Percentiles rank a stretch among this genome's conserved stretches.
Evolutionary conservation across 352 stramenopile species (phyloP).

Genomic region (Phytophthora fragariaefolia): DNA sequence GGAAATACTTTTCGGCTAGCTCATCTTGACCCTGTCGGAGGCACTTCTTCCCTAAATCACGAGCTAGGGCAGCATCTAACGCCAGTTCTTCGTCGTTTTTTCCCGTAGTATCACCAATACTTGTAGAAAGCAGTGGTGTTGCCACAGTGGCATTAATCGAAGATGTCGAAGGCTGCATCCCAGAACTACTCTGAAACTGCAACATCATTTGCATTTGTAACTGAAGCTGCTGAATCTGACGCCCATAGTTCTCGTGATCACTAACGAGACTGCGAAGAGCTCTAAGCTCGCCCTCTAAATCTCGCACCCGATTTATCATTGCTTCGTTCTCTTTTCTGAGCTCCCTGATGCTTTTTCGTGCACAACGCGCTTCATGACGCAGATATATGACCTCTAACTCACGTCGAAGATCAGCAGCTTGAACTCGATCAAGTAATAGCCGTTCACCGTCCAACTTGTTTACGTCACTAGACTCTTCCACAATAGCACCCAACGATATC

Average conservation of each 20-base stretch:
- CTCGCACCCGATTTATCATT: slow-evolving; percentile 3
- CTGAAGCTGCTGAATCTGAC: slow-evolving; percentile 67
- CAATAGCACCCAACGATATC: slow-evolving; percentile 40
- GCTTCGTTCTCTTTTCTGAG: slow-evolving; percentile 21
- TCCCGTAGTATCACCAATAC: background rate
- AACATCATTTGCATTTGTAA: slow-evolving; percentile 60
- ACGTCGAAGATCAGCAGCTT: slow-evolving; percentile 51
- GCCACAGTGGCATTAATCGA: background rate
- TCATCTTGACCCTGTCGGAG: slow-evolving; percentile 50
- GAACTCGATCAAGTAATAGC: slow-evolving; percentile 57
- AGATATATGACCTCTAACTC: slow-evolving; percentile 71
- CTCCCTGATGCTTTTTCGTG: slow-evolving; percentile 1
- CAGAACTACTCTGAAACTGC: slow-evolving; percentile 20
- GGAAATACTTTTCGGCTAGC: slow-evolving; percentile 66
- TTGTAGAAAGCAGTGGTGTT: slow-evolving; percentile 13
- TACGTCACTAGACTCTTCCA: slow-evolving; percentile 24
- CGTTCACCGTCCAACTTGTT: background rate
- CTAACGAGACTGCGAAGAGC: slow-evolving; percentile 8
- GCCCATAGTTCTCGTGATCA: slow-evolving; percentile 5
- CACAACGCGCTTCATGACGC: slow-evolving; percentile 36
- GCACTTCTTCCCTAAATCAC: slow-evolving; percentile 71
- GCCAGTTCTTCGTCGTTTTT: slow-evolving; percentile 48
- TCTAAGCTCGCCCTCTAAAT: slow-evolving; percentile 15
- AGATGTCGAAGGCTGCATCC: background rate
- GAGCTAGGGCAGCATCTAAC: slow-evolving; percentile 62